Conservation (phyloP, 2,329 filamentous ascomycete species). For the Seiridium unicorne region DNA sequence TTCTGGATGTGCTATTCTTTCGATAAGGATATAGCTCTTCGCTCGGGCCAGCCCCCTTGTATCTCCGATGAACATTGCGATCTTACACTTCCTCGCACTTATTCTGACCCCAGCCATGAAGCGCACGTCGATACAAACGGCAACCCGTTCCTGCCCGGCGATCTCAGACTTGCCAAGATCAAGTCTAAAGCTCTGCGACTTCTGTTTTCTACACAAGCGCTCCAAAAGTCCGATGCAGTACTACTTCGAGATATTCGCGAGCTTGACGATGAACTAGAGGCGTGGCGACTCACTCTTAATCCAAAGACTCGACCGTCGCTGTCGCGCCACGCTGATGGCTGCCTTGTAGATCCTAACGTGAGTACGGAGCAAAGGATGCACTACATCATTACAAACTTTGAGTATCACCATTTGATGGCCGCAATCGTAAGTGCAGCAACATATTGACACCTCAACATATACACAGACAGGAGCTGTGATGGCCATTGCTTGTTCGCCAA, state of each 20-base stretch:
- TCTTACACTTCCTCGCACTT: slow-evolving; percentile 43
- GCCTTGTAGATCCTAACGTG: slow-evolving; percentile 8
- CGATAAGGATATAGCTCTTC: slow-evolving; percentile 55
- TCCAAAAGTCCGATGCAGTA: slow-evolving; percentile 52
- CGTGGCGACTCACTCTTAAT: slow-evolving; percentile 50
- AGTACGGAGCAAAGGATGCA: slow-evolving; percentile 40
- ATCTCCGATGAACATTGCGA: slow-evolving; percentile 53
- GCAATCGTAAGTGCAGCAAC: slow-evolving; percentile 33
- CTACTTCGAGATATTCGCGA: slow-evolving; percentile 53
- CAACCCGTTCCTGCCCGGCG: slow-evolving; percentile 39
- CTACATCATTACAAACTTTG: slow-evolving; percentile 46
- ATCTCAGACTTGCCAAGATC: slow-evolving; percentile 47
- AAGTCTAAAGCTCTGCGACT: slow-evolving; percentile 47
- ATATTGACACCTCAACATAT: no score
- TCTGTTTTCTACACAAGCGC: slow-evolving; percentile 47
- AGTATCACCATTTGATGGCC: slow-evolving; percentile 55
- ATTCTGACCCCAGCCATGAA: slow-evolving; percentile 27
- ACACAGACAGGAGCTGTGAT: no score
- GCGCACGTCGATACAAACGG: slow-evolving; percentile 16
- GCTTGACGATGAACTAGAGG: slow-evolving; percentile 55
- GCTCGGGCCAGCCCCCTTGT: slow-evolving; percentile 50
- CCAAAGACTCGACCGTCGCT: slow-evolving; percentile 43
- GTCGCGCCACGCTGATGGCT: slow-evolving; percentile 29
- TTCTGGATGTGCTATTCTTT: slow-evolving; percentile 56
- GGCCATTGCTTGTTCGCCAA: no score